Conservation (phyloP, 2,329 filamentous ascomycete species). For the Penicillium frequentans region DNA sequence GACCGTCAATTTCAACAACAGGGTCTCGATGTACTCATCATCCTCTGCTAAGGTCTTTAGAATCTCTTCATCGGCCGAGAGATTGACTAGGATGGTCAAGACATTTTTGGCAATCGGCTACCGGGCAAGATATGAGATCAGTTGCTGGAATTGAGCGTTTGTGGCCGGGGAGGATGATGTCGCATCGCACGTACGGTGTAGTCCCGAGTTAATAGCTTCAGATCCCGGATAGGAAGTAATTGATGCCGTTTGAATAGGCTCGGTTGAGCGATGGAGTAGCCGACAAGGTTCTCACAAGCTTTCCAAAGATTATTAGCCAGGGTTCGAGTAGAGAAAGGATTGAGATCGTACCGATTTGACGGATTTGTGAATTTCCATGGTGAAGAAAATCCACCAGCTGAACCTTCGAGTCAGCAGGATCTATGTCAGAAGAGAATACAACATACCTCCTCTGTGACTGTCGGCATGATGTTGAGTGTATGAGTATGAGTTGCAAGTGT, state of each 20-base stretch:
- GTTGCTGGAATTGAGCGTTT: background rate
- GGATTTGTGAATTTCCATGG: constrained; percentile 87
- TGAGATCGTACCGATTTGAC: constrained; percentile 65
- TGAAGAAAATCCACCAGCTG: constrained; percentile 79
- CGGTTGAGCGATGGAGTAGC: constrained; percentile 75
- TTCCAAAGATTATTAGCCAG: background rate
- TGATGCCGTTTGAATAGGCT: constrained; percentile 80
- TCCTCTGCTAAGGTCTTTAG: constrained; percentile 72
- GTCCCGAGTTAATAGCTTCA: constrained; percentile 84
- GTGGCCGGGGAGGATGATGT: background rate
- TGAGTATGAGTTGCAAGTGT: no score
- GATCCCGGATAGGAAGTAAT: constrained; percentile 75
- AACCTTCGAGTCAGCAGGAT: background rate
- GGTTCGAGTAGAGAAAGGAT: constrained; percentile 14
- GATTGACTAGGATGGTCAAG: constrained; percentile 72
- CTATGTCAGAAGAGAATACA: background rate
- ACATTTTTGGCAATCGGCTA: constrained; percentile 92
- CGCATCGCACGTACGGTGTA: constrained; percentile 62
- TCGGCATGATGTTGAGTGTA: constrained; percentile 59
- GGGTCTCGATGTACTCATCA: constrained; percentile 73
- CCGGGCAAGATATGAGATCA: background rate
- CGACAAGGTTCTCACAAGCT: constrained; percentile 84
- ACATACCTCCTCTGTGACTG: constrained; percentile 72
- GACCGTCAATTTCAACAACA: constrained; percentile 73
- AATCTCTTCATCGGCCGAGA: constrained; percentile 81